Evolutionary conservation across 73 alveolate genomes (phyloP), one percentile per base, ranked within the genome.

Genomic region (Blepharisma japonicum): DNA sequence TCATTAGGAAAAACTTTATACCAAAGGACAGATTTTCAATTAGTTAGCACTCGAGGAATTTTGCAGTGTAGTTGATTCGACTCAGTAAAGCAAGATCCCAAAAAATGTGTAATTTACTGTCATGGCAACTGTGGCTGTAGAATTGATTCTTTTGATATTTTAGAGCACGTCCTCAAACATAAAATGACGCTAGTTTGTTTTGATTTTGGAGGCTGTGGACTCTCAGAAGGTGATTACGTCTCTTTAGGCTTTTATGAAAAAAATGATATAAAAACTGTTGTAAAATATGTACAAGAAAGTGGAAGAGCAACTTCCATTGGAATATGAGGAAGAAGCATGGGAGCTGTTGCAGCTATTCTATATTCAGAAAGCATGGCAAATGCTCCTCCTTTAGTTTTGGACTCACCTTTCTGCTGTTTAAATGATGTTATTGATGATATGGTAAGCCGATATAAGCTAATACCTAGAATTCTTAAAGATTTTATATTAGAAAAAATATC

Each of bases 261-360:
- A 81, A 92, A 89, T 7, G 95, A 89, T 56, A 78, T 89, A 5
- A 51, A 47, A 23, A 39, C 81, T 5, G 90, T 89, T 27, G 87
- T 89, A 71, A 84, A 89, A 14, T 77, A 77, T 71, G 45, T 89
- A 42, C 71, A 91, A 50, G 79, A 84, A 7, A 68, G 84, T 18
- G 81, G 83, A 53, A 56, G 56, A 39, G 86, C 55, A 9, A 72
- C 89, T 4, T 85, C 90, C 0, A 89, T 89, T 50, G 95, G 90
- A 14, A 56, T 89, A 6, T 89, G 95, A 90, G 95, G 95, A 50
- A 55, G 95, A 77, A 80, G 90, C 4, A 89, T 89, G 95, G 95
- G 95, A 46, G 91, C 95, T 5, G 95, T 85, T 6, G 83, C 96
- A 0, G 88, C 92, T 4, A 54, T 89, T 6, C 45, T 89, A 55